Evolutionary conservation across 495 filamentous ascomycete species (phyloP), one percentile per base, ranked within the genome.

Genomic region (Thermothielavioides terrestris): DNA sequence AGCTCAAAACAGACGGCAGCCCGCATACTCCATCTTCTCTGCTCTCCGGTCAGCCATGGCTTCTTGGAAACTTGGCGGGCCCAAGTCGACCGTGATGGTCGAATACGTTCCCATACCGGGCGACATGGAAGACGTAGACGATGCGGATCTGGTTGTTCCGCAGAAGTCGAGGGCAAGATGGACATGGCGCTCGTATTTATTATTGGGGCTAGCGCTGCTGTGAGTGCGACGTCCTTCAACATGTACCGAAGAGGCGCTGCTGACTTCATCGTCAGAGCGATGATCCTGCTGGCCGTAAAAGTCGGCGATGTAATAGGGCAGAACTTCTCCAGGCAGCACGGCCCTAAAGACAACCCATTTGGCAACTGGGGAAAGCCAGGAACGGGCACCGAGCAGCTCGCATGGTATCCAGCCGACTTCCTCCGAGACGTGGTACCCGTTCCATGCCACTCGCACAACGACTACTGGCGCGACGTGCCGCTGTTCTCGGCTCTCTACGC

Each of bases 401-500:
- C 73, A 4, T 77, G 74, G 58, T 91, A 87, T 64, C 85, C 86
- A 0, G 88, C 86, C 0, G 83, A 89, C 66, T 82, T 88, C 56
- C 81, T 86, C 5, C 75, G 79, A 9, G 85, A 84, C 53, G 78
- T 91, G 32, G 48, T 71, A 0, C 86, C 88, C 0, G 77, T 85
- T 36, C 74, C 70, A 4, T 88, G 83, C 41, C 78, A 86, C 64
- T 91, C 86, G 0, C 89, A 95, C 65, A 95, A 95, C 60, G 89
- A 95, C 68, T 94, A 94, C 67, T 94, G 81, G 82, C 83, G 88
- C 6, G 75, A 73, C 10, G 76, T 88, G 3, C 90, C 90, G n/a
- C 55, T 77, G 7, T 76, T 74, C 60, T 81, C 78, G 3, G 82
- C 83, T 3, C 63, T 88, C 8, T 71, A 74, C 26, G 82, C 77